These are phyloP conservation scores for Entoloma clypeatum DNA, from an alignment of 1,284 basidiomycete genomes.

Conservation along the genomic window DNA sequence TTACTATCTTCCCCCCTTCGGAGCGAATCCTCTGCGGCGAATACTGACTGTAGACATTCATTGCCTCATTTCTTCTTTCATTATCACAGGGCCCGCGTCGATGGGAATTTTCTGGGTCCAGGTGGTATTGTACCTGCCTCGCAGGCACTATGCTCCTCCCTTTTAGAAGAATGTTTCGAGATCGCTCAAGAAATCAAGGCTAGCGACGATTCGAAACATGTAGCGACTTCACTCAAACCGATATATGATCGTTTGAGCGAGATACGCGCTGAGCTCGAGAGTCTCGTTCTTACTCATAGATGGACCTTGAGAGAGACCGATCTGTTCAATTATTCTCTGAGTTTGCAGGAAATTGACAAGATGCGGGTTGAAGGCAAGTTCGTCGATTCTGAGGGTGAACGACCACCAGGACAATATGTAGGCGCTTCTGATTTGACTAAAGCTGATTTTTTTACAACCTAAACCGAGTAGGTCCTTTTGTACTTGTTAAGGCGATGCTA, in stretches of 20 bases:
- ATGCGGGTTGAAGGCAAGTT: constrained; percentile 98
- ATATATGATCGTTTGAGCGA: constrained; percentile 92
- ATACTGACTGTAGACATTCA: constrained; percentile 18
- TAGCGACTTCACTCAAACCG: constrained; percentile 84
- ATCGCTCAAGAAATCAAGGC: constrained; percentile 96
- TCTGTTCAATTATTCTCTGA: constrained; percentile 90
- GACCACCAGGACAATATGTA: constrained; percentile 89
- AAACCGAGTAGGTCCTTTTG: constrained; percentile 71
- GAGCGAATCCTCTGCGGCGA: constrained; percentile 14
- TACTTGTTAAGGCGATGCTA: constrained; percentile 95
- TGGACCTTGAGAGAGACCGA: constrained; percentile 98
- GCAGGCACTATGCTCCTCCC: constrained; percentile 84
- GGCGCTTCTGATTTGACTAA: constrained; percentile 22
- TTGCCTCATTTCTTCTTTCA: constrained; percentile 10
- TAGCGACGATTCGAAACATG: constrained; percentile 88
- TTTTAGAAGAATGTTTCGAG: constrained; percentile 97
- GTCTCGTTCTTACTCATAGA: constrained; percentile 89
- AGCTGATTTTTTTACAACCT: neutral
- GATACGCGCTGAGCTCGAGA: constrained; percentile 85
- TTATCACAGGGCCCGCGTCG: constrained; percentile 75
- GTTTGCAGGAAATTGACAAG: constrained; percentile 94
- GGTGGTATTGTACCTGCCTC: constrained; percentile 89
- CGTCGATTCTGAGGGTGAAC: constrained; percentile 89
- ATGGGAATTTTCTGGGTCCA: constrained; percentile 94
- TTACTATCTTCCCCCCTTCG: constrained; percentile 25